A percentile compares a stretch with the other conserved stretches of the same genome.
phyloP scores from a whole-genome alignment of 2,329 filamentous ascomycete species.

The Penicillium sp. region DNA sequence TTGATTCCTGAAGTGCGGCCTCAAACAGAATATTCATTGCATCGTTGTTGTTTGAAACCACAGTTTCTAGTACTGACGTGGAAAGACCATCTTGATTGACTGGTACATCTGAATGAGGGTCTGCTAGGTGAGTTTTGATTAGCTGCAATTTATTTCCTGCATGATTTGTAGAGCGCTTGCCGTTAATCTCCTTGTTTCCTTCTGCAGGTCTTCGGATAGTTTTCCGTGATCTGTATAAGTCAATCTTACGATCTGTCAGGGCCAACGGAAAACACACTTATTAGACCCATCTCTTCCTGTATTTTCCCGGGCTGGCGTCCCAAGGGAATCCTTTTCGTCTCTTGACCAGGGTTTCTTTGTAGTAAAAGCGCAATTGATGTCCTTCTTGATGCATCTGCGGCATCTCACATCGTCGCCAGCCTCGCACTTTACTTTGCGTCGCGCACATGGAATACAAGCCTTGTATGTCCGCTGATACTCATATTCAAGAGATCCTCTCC shows the following conservation, averaged over 20 bases:
- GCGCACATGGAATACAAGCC: conserved; percentile 46
- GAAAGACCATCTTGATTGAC: conserved; percentile 24
- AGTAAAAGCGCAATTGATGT: conserved; percentile 42
- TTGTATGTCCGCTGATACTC: conserved; percentile 49
- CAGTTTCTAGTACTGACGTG: conserved; percentile 45
- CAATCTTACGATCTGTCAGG: neutral
- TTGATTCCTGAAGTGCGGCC: conserved; percentile 38
- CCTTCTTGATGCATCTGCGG: conserved; percentile 39
- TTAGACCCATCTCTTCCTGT: neutral
- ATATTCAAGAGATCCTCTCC: conserved; percentile 7
- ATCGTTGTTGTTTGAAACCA: conserved; percentile 52
- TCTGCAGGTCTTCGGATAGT: neutral
- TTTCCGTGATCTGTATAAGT: neutral
- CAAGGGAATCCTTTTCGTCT: neutral
- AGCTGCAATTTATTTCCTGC: neutral
- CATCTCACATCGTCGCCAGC: conserved; percentile 35
- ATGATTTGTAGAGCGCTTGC: neutral
- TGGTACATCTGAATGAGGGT: neutral
- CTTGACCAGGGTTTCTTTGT: conserved; percentile 4
- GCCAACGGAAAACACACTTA: neutral
- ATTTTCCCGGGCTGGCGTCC: neutral
- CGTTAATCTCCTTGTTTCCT: neutral
- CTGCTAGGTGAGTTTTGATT: neutral
- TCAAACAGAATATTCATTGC: conserved; percentile 50
- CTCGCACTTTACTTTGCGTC: conserved; percentile 47